Conservation (phyloP, 2,329 filamentous ascomycete genomes). For the Apiospora arundinis region DNA sequence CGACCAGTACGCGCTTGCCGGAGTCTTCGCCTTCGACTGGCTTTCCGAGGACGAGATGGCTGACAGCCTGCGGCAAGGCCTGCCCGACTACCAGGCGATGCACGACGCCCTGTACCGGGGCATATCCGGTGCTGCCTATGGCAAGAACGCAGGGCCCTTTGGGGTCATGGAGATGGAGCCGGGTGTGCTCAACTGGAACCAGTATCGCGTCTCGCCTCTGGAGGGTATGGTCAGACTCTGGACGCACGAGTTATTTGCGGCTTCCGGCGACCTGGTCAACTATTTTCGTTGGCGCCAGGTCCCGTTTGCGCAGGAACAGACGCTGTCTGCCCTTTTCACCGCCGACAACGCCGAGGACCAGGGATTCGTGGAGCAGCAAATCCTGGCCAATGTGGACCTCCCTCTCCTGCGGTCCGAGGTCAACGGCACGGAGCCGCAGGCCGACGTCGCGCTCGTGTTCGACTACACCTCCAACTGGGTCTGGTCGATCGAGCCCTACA, state of each 20-base stretch:
- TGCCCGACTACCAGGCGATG: constrained; percentile 32
- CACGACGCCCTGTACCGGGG: constrained; percentile 32
- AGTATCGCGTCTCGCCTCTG: constrained; percentile 30
- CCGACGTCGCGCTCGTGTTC: constrained; percentile 31
- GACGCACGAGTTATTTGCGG: constrained; percentile 33
- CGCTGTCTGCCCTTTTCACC: constrained; percentile 31
- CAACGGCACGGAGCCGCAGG: constrained; percentile 26
- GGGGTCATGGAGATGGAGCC: constrained; percentile 36
- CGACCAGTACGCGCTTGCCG: constrained; percentile 31
- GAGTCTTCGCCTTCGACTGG: constrained; percentile 26
- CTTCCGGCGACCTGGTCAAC: constrained; percentile 30
- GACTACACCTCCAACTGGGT: constrained; percentile 32
- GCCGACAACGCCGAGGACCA: constrained; percentile 31
- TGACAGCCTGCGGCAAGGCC: constrained; percentile 30
- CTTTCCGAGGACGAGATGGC: constrained; percentile 29
- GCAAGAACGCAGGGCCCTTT: constrained; percentile 27
- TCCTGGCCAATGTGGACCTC: constrained; percentile 29
- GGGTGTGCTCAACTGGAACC: constrained; percentile 34
- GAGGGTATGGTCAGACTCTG: constrained; percentile 34
- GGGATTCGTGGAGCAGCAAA: constrained; percentile 28
- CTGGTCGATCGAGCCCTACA: constrained; percentile 34
- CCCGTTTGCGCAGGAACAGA: constrained; percentile 34
- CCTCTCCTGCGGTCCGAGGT: constrained; percentile 25
- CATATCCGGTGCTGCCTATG: constrained; percentile 31
- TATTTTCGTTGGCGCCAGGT: constrained; percentile 36